These are phyloP conservation scores for Boletus fagicola DNA, from an alignment of 768 basidiomycete species.

Conservation along the genomic window DNA sequence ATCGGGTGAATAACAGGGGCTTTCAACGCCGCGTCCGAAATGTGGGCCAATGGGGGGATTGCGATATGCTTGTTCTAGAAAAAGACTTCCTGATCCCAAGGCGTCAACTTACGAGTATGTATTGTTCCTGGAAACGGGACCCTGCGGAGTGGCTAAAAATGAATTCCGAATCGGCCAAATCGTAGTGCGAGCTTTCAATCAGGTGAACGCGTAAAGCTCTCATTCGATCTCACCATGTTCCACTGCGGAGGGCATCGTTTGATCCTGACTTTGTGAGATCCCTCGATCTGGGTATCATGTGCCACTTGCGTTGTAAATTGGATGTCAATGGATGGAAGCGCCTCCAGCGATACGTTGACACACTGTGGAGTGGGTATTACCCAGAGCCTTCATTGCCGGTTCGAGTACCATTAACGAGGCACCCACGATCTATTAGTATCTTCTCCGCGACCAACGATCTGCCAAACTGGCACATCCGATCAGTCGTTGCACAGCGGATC, in stretches of 20 bases:
- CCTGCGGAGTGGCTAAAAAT: conserved; percentile 12
- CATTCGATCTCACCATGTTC: background rate
- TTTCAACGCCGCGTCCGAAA: conserved; percentile 14
- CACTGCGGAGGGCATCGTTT: background rate
- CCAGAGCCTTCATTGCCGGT: conserved; percentile 3
- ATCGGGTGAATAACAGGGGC: conserved; percentile 3
- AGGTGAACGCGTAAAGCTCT: conserved; percentile 6
- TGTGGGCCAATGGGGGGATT: conserved; percentile 14
- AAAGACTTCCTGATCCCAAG: conserved; percentile 7
- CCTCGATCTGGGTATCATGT: background rate
- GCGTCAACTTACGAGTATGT: background rate
- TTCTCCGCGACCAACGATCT: conserved; percentile 11
- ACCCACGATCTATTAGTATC: conserved; percentile 1
- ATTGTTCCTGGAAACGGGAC: conserved; percentile 19
- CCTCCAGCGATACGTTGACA: background rate
- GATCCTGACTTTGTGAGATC: background rate
- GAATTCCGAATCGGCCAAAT: conserved; percentile 2
- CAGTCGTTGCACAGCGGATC: background rate
- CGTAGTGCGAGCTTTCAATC: background rate
- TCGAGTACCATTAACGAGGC: background rate
- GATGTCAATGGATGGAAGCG: background rate
- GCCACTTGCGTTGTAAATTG: background rate
- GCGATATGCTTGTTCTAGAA: conserved; percentile 21
- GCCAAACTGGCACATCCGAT: conserved; percentile 4
- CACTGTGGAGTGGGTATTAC: conserved; percentile 17